Base-by-base conservation (phyloP, 345 rosid species). In the Pelargonium nanum region DNA sequence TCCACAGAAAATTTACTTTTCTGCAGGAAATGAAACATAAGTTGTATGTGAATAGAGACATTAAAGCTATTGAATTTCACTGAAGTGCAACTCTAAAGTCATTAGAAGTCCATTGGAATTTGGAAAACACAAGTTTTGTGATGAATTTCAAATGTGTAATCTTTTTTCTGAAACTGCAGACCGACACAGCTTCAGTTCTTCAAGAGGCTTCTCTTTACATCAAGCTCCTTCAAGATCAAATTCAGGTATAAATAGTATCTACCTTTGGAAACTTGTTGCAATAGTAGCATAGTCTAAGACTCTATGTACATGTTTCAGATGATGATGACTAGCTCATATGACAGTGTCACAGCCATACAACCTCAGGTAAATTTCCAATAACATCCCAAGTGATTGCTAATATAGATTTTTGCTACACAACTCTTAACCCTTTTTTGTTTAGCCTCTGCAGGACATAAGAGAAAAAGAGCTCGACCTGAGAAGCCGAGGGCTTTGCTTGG, bases 151-250 rank as follows among this genome's bases (percentile, higher is more conserved):
- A n/a, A 4, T 55, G 4, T 4, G 13, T 16, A 52, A 20, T 34
- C 9, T 15, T 17, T 40, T 48, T 9, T 13, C 4, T 15, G 15
- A 25, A 53, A 60, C n/a, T 50, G 78, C 79, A 85, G 91, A 81
- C 88, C 26, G 88, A 85, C 57, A 83, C 88, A 34, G 88, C 88
- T 40, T 83, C 91, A 51, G 91, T 85, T 48, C 91, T 85, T 62
- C 78, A 80, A 77, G 88, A 83, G 72, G 85, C 92, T 57, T 67
- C 75, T 63, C 73, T 79, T 44, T 77, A 71, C 45, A 85, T 85
- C 74, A 81, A 76, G 70, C 78, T 81, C 32, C 81, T 83, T 23
- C 88, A 83, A 28, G 77, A 79, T 22, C 86, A 85, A 57, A 81
- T 85, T 64, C 77, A 81, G 80, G 92, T 81, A 58, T 22, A 48